phyloP scores from a whole-genome alignment of 495 filamentous ascomycete species.

The Hypoxylon fragiforme region DNA sequence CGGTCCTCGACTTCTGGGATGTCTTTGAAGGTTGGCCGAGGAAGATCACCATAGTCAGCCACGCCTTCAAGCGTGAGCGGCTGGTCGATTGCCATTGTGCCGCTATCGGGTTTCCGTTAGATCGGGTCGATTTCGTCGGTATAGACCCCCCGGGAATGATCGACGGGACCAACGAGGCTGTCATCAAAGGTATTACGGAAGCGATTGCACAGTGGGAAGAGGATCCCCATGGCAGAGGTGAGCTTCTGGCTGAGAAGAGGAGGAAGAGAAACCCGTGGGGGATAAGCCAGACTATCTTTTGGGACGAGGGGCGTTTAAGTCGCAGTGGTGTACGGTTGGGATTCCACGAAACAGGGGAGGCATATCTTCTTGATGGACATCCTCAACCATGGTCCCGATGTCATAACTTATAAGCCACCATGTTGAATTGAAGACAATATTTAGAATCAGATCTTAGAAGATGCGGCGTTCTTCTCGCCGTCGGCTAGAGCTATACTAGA shows the following conservation, averaged over 20 bases:
- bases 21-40: slow-evolving; percentile 51
- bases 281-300: slow-evolving; percentile 45
- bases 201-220: slow-evolving; percentile 50
- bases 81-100: slow-evolving; percentile 70
- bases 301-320: slow-evolving; percentile 37
- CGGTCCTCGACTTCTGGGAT: slow-evolving; percentile 61
- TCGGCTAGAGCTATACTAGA: slow-evolving; percentile 48
- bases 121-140: slow-evolving; percentile 59
- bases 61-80: slow-evolving; percentile 71
- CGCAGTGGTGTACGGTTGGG: slow-evolving; percentile 41
- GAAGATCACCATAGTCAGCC: slow-evolving; percentile 68
- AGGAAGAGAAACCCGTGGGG: slow-evolving; percentile 53
- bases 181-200: slow-evolving; percentile 44
- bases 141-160: slow-evolving; percentile 65
- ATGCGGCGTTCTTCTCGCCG: background rate
- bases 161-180: slow-evolving; percentile 40
- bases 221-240: slow-evolving; percentile 53
- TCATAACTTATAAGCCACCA: background rate
- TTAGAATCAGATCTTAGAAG: slow-evolving; percentile 29
- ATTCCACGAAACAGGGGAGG: slow-evolving; percentile 32
- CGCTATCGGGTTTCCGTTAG: slow-evolving; percentile 60
- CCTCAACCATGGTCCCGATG: slow-evolving; percentile 39
- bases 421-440: background rate
- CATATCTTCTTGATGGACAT: slow-evolving; percentile 39
- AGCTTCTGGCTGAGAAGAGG: slow-evolving; percentile 52